Percentiles rank a stretch among this genome's conserved stretches.
Evolutionary conservation across 2,329 filamentous ascomycete species (phyloP).

Genomic region (Drechslerella coelobrocha): DNA sequence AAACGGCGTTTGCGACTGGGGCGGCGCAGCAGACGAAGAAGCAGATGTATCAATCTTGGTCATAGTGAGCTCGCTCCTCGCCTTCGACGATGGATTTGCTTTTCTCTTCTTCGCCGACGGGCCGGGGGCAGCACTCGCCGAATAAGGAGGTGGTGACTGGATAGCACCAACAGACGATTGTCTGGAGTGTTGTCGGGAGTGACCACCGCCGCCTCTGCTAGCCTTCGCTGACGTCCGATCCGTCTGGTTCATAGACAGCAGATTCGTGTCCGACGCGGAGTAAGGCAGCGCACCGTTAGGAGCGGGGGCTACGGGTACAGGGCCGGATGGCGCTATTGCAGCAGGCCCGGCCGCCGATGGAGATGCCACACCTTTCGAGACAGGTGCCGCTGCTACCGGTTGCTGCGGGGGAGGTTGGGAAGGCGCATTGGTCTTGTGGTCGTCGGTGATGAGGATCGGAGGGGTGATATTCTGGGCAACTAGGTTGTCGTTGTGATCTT

Average conservation of each 20-base stretch:
- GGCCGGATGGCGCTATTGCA: slow-evolving; percentile 24
- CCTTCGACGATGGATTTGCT: slow-evolving; percentile 71
- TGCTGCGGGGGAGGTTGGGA: slow-evolving; percentile 57
- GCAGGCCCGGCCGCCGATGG: slow-evolving; percentile 26
- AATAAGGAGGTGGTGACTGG: slow-evolving; percentile 57
- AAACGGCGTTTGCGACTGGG: slow-evolving; percentile 56
- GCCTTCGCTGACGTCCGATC: slow-evolving; percentile 57
- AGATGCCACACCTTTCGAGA: slow-evolving; percentile 21
- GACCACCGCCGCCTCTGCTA: slow-evolving; percentile 12
- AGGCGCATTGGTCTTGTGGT: slow-evolving; percentile 76
- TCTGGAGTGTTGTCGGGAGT: slow-evolving; percentile 54
- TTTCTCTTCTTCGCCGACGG: slow-evolving; percentile 82
- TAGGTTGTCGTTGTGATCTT: slow-evolving; percentile 76
- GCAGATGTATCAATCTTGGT: slow-evolving; percentile 73
- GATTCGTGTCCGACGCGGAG: slow-evolving; percentile 47
- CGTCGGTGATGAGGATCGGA: slow-evolving; percentile 95
- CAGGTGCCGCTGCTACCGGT: slow-evolving; percentile 26
- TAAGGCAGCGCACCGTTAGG: slow-evolving; percentile 28
- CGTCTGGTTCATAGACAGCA: slow-evolving; percentile 56
- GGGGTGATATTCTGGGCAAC: slow-evolving; percentile 84
- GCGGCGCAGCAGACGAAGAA: slow-evolving; percentile 57
- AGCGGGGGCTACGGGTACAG: slow-evolving; percentile 33
- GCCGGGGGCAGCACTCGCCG: slow-evolving; percentile 68
- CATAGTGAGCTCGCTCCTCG: slow-evolving; percentile 79
- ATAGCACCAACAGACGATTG: slow-evolving; percentile 52